Evolutionary conservation across 140 eudicot species (phyloP), one percentile per base, ranked within the genome.

Genomic region (Oenanthe javanica): DNA sequence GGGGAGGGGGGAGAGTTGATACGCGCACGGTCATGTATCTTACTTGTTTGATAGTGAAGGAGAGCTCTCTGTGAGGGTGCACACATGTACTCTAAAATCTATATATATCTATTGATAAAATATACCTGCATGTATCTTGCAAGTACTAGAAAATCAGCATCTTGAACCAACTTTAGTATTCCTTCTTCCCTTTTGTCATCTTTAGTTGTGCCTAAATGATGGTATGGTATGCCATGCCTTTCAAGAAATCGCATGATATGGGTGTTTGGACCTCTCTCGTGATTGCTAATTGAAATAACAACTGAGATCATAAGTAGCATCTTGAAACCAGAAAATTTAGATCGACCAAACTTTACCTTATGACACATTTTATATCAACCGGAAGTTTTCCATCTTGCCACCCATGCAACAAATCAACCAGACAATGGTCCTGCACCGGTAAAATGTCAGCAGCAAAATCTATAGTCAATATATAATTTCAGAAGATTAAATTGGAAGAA

Each of bases 61-160:
- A 61, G 36, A 61, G 9, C 36, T 59, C 12, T 19, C 31, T n/a
- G 69, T 59, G 67, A 5, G 31, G 31, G 31, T 31, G 19, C 23
- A 18, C 12, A 48, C 12, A 10, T 10, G 52, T 12, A 10, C 66
- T 57, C 23, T 16, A n/a, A 55, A 57, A 6, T 19, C 27, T 57
- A 18, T 57, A 57, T 4, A 59, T 23, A 42, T 42, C 59, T 64
- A 72, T 75, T 3, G 25, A 51, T 48, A 25, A 31, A 10, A 64
- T 12, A 81, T 90, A 94, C 98, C 98, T 94, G 98, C 98, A 94
- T 94, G 87, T 94, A 94, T 85, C 98, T 92, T 79, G 98, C 98
- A 85, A 94, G 97, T 61, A 92, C 96, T 55, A 94, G 83, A 87
- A 94, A 92, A 78, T 94, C 97, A 21, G 98, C 90, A 85, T 90